Evolutionary conservation across 2,329 filamentous ascomycete species (phyloP).

Genomic region (Cordyceps cateniannulata): DNA sequence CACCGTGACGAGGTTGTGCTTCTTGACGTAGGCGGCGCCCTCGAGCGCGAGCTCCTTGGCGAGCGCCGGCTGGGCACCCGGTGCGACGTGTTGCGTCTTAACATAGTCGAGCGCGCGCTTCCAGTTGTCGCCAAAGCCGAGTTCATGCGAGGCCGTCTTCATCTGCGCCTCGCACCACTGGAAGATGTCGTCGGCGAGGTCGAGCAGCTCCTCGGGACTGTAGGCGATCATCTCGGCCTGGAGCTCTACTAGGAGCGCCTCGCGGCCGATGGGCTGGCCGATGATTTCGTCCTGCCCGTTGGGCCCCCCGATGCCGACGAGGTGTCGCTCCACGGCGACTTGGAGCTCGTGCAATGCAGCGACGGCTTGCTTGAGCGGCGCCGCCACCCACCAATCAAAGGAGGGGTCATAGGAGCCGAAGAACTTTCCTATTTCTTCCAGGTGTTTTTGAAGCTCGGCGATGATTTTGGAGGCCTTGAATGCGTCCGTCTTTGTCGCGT

Average conservation of each 20-base stretch:
- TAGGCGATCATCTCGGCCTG: slow-evolving; percentile 53
- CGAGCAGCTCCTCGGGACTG: slow-evolving; percentile 48
- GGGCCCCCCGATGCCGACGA: slow-evolving; percentile 38
- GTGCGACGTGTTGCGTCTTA: slow-evolving; percentile 47
- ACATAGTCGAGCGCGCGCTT: slow-evolving; percentile 48
- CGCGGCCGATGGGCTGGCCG: slow-evolving; percentile 49
- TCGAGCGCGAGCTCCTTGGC: slow-evolving; percentile 45
- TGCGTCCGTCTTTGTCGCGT: slow-evolving; percentile 34
- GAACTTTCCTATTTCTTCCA: slow-evolving; percentile 43
- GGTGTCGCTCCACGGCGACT: slow-evolving; percentile 30
- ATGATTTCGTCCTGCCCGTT: slow-evolving; percentile 44
- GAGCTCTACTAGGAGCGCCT: slow-evolving; percentile 45
- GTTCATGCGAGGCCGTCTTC: slow-evolving; percentile 39
- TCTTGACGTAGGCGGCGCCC: slow-evolving; percentile 45
- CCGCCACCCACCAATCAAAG: slow-evolving; percentile 50
- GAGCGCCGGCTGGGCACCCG: slow-evolving; percentile 46
- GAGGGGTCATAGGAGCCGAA: slow-evolving; percentile 49
- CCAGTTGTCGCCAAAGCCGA: slow-evolving; percentile 45
- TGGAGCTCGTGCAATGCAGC: slow-evolving; percentile 29
- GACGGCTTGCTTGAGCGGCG: slow-evolving; percentile 36
- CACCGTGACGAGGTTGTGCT: slow-evolving; percentile 49
- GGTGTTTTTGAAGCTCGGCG: slow-evolving; percentile 30
- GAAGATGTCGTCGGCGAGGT: slow-evolving; percentile 44
- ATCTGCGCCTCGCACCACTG: slow-evolving; percentile 51
- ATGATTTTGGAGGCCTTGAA: slow-evolving; percentile 40